Base-by-base conservation (phyloP, 1,284 basidiomycete genomes). In the Moesziomyces parantarcticus region DNA sequence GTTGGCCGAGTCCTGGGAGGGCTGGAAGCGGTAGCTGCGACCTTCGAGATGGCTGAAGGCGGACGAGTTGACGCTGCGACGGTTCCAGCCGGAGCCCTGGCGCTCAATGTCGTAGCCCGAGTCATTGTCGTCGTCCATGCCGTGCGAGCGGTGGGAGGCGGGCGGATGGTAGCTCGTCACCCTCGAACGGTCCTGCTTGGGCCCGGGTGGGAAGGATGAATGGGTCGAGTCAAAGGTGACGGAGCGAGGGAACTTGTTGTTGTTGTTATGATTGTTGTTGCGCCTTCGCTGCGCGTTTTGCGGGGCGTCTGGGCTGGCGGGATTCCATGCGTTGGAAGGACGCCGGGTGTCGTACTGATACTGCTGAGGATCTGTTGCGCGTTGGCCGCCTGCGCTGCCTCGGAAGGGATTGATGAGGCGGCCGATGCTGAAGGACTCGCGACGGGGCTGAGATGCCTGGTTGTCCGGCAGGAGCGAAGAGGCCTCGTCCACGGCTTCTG, bases 1-100 rank as follows among this genome's bases (percentile, higher is more conserved):
- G 23, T 41, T 48, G 29, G 20, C 32, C 9, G 57, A 11, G 44
- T 78, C 76, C 23, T 75, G 61, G 9, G 58, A 50, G 18, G 46
- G 70, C 46, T 73, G 70, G 25, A 68, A 73, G 8, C 70, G 64
- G 46, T 80, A 78, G 58, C 77, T 82, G 11, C 80, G 61, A 1
- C 80, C 80, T 51, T 82, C 78, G n/a, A 82, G 69, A 23, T 67
- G 53, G 57, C 77, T 79, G 57, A 77, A 79, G 11, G 75, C 71
- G 29, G 71, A 74, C 25, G 62, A 62, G 43, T 69, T 74, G 57
- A 64, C 50, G 40, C 65, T 58, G 45, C 56, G 61, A 42, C 60
- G 58, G 26, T 45, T 58, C 57, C 50, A 62, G 3, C 50, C 61
- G 11, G 55, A 23, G 45, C 50, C 58, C 16, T 70, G 71, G 6